A percentile compares a stretch with the other conserved stretches of the same genome.
These are phyloP conservation scores for Caloboletus firmus DNA, from an alignment of 1,284 basidiomycete species.

Conservation along the genomic window DNA sequence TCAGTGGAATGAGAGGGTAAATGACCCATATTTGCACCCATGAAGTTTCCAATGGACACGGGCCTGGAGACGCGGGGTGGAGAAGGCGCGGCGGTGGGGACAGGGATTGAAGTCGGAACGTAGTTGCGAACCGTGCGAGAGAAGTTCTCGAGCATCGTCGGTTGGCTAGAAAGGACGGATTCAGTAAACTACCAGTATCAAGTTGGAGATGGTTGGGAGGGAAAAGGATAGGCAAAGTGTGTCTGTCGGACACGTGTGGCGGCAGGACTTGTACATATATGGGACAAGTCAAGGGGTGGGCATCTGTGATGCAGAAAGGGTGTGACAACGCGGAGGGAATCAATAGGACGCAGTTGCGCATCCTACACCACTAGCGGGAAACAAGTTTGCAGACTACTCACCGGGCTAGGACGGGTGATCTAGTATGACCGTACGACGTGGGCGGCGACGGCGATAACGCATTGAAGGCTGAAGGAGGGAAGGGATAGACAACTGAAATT, in stretches of 20 bases:
- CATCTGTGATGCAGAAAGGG: slow-evolving; percentile 13
- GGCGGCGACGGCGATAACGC: slow-evolving; percentile 18
- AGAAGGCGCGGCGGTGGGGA: slow-evolving; percentile 47
- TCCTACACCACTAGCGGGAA: slow-evolving; percentile 4
- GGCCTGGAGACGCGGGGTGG: slow-evolving; percentile 52
- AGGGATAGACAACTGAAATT: slow-evolving; percentile 10
- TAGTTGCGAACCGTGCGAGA: slow-evolving; percentile 53
- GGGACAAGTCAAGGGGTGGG: slow-evolving; percentile 1
- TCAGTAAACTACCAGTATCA: slow-evolving; percentile 18
- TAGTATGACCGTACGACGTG: slow-evolving; percentile 26
- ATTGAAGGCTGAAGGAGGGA: slow-evolving; percentile 10
- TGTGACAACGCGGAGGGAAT: slow-evolving; percentile 15
- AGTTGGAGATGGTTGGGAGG: not conserved
- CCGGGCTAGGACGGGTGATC: slow-evolving; percentile 34
- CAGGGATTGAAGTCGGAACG: slow-evolving; percentile 52
- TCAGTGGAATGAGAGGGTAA: slow-evolving; percentile 16
- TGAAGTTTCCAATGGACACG: slow-evolving; percentile 48
- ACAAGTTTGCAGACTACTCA: slow-evolving; percentile 18
- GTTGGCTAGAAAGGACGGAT: slow-evolving; percentile 37
- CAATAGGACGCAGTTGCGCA: not conserved
- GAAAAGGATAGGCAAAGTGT: not conserved
- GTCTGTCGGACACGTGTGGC: slow-evolving; percentile 20
- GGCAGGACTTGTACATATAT: slow-evolving; percentile 17
- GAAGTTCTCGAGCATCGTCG: slow-evolving; percentile 49
- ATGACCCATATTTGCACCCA: slow-evolving; percentile 23